These are phyloP conservation scores for Penicillium atrosanguineum DNA, from an alignment of 495 filamentous ascomycete genomes.

Conservation along the genomic window DNA sequence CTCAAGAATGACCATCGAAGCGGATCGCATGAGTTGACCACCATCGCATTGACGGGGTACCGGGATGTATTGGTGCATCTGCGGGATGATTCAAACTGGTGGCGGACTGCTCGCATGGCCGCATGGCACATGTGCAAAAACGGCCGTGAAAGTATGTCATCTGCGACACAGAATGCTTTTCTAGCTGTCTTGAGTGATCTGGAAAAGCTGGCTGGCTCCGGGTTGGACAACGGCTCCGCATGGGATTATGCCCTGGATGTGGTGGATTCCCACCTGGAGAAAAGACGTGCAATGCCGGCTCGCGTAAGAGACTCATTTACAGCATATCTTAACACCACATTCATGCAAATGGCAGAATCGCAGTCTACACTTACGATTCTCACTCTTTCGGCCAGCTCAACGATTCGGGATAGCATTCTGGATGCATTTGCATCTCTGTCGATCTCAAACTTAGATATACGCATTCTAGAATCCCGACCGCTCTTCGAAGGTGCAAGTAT, in stretches of 20 bases:
- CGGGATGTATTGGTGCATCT: conserved; percentile 37
- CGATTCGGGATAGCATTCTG: conserved; percentile 47
- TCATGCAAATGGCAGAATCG: conserved; percentile 22
- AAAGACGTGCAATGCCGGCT: conserved; percentile 22
- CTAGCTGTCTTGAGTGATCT: conserved; percentile 44
- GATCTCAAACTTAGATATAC: conserved; percentile 46
- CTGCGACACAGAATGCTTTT: conserved; percentile 53
- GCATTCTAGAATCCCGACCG: conserved; percentile 64
- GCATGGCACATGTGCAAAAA: conserved; percentile 66
- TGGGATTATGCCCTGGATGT: conserved; percentile 24
- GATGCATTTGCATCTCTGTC: conserved; percentile 26
- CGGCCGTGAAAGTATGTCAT: conserved; percentile 61
- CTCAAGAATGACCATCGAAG: conserved; percentile 53
- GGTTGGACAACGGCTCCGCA: conserved; percentile 20
- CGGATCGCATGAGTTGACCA: conserved; percentile 55
- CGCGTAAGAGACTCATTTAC: conserved; percentile 34
- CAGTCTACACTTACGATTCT: conserved; percentile 44
- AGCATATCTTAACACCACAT: conserved; percentile 30
- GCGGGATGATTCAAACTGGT: conserved; percentile 37
- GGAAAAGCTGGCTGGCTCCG: conserved; percentile 16
- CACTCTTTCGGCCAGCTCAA: conserved; percentile 61
- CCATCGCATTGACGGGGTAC: conserved; percentile 46
- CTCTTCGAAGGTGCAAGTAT: conserved; percentile 62
- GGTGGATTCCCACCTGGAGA: conserved; percentile 31
- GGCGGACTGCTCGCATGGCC: conserved; percentile 51